Evolutionary conservation across 495 filamentous ascomycete genomes (phyloP).

Genomic region (Neurospora tetraspora): DNA sequence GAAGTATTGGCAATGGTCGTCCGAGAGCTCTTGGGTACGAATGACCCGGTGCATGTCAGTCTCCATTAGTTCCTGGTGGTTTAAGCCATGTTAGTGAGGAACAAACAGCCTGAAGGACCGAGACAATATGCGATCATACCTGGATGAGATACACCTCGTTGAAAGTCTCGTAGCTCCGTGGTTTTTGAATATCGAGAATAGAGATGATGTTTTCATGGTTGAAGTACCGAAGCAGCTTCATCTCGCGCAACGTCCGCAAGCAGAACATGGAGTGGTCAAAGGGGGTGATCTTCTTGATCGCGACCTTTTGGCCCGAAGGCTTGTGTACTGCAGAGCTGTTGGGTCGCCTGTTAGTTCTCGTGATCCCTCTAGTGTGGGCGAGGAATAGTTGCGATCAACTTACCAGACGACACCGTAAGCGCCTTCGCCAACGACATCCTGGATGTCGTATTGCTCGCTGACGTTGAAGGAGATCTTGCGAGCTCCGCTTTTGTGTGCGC

Average conservation of each 20-base stretch:
- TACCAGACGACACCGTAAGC: slow-evolving; percentile 99
- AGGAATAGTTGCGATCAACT: slow-evolving; percentile 18
- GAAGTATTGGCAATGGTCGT: slow-evolving; percentile 99
- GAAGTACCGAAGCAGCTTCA: slow-evolving; percentile 98
- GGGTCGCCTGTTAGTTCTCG: background rate
- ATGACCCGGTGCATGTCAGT: slow-evolving; percentile 99
- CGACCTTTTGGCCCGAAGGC: slow-evolving; percentile 96
- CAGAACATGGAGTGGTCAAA: slow-evolving; percentile 99
- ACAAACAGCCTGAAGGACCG: background rate
- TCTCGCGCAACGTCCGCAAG: slow-evolving; percentile 90
- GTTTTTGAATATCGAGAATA: slow-evolving; percentile 98
- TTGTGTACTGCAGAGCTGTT: slow-evolving; percentile 92
- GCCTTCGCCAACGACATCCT: slow-evolving; percentile 97
- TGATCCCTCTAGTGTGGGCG: background rate
- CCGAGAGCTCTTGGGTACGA: slow-evolving; percentile 94
- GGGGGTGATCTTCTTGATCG: slow-evolving; percentile 99
- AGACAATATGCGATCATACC: slow-evolving; percentile 37
- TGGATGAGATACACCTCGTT: slow-evolving; percentile 99
- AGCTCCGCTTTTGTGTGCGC: slow-evolving; percentile 41
- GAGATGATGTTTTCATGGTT: slow-evolving; percentile 99
- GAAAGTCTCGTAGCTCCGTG: slow-evolving; percentile 88
- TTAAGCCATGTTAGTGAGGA: background rate
- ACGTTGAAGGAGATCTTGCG: slow-evolving; percentile 99
- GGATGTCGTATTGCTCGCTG: slow-evolving; percentile 98
- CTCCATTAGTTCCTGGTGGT: slow-evolving; percentile 92